These are phyloP conservation scores for Bocquillonia castaneifolia DNA, from an alignment of 441 rosid species.

Conservation along the genomic window DNA sequence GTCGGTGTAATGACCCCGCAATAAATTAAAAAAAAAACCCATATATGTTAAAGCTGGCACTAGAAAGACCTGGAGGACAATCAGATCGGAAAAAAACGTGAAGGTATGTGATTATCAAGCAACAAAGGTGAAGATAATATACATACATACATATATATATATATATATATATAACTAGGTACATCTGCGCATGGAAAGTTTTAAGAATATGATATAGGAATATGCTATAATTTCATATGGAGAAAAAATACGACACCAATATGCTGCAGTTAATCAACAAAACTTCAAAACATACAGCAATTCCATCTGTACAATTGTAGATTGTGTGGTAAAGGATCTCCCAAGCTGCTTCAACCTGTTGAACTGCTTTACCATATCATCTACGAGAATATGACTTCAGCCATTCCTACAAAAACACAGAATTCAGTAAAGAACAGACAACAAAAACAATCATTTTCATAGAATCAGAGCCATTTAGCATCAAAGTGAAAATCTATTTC, in stretches of 20 bases:
- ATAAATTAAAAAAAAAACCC: slow-evolving; percentile 21
- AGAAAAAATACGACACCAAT: background rate
- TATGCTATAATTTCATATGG: background rate
- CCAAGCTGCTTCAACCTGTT: slow-evolving; percentile 68
- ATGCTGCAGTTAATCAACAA: slow-evolving; percentile 11
- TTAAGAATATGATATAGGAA: background rate
- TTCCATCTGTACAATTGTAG: slow-evolving; percentile 83
- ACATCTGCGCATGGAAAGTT: background rate
- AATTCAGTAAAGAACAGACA: slow-evolving; percentile 1
- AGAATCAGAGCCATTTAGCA: background rate
- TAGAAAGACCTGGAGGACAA: background rate
- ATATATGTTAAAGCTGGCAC: background rate
- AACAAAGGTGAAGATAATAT: background rate
- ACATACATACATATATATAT: too few relatives aligned
- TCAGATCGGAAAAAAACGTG: background rate
- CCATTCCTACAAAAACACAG: slow-evolving; percentile 60
- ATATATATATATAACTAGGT: background rate
- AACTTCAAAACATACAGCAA: slow-evolving; percentile 52
- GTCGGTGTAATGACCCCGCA: slow-evolving; percentile 91
- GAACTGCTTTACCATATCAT: slow-evolving; percentile 76
- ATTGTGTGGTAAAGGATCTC: slow-evolving; percentile 70
- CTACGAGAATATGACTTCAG: slow-evolving; percentile 65
- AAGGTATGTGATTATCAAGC: background rate
- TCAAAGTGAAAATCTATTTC: background rate
- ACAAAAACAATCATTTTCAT: background rate